phyloP scores from a whole-genome alignment of 2,329 filamentous ascomycete genomes.

The Metarhizium rileyi region DNA sequence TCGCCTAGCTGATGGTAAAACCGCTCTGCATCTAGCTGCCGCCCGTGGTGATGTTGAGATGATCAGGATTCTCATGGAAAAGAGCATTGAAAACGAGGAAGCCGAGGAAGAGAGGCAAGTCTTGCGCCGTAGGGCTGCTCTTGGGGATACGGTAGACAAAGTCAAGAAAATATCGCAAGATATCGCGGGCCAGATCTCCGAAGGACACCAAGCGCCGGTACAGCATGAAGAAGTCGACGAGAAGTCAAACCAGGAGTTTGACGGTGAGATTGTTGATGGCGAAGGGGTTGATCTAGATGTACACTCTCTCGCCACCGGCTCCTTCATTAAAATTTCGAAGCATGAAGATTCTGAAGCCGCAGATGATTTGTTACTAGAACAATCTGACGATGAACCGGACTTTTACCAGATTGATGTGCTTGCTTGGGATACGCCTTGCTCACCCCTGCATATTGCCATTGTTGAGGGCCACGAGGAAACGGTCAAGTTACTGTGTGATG shows the following conservation, averaged over 20 bases:
- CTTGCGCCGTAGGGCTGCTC: slow-evolving; percentile 29
- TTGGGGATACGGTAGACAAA: slow-evolving; percentile 10
- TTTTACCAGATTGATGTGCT: slow-evolving; percentile 68
- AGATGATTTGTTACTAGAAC: slow-evolving; percentile 39
- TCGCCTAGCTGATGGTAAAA: slow-evolving; percentile 68
- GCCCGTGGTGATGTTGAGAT: slow-evolving; percentile 59
- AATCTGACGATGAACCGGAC: slow-evolving; percentile 58
- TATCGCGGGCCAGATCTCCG: neutral
- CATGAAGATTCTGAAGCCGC: slow-evolving; percentile 23
- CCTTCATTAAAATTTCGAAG: slow-evolving; percentile 59
- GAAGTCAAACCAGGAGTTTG: slow-evolving; percentile 18
- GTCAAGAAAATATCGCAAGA: slow-evolving; percentile 7
- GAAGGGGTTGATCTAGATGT: slow-evolving; percentile 41
- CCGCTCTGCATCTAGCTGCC: slow-evolving; percentile 74
- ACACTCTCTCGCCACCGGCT: slow-evolving; percentile 52
- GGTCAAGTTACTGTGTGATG: slow-evolving; percentile 58
- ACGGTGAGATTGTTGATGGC: slow-evolving; percentile 36
- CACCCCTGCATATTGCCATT: slow-evolving; percentile 72
- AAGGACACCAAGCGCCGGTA: slow-evolving; percentile 3
- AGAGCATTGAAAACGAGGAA: slow-evolving; percentile 65
- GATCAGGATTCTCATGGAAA: slow-evolving; percentile 60
- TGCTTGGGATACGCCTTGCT: slow-evolving; percentile 70
- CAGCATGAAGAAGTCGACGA: slow-evolving; percentile 11
- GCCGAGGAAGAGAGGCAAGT: slow-evolving; percentile 51
- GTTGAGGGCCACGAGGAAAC: slow-evolving; percentile 59